Conservation (phyloP, 2,329 filamentous ascomycete genomes). For the Fusarium lyarnte region DNA sequence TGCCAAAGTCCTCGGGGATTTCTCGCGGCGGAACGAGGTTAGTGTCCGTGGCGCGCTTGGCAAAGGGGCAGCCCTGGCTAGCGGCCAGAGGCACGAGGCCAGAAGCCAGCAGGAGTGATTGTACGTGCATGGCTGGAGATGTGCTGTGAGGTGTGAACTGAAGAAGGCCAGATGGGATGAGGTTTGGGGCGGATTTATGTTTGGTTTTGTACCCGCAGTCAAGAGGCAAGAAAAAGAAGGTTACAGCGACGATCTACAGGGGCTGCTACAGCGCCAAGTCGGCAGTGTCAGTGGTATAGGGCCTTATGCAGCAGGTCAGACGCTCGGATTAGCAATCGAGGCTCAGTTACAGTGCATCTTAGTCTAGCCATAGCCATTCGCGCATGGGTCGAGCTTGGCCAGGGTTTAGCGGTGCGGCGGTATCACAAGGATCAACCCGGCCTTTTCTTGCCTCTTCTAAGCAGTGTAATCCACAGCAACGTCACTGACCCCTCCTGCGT, state of each 20-base stretch:
- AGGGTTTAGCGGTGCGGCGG: neutral
- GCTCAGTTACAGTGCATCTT: neutral
- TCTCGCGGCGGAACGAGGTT: conserved; percentile 19
- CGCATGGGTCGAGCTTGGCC: neutral
- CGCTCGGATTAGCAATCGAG: conserved; percentile 21
- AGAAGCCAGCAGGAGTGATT: conserved; percentile 32
- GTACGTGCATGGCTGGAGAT: conserved; percentile 23
- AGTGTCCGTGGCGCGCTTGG: conserved; percentile 21
- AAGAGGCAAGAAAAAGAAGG: neutral
- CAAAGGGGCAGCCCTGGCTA: conserved; percentile 31
- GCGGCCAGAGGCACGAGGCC: conserved; percentile 28
- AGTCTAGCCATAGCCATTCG: neutral
- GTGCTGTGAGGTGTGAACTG: neutral
- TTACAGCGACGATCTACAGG: conserved; percentile 22
- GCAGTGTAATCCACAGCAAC: conserved; percentile 1
- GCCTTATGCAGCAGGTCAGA: conserved; percentile 12
- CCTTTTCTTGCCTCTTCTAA: neutral
- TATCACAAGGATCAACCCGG: conserved; percentile 5
- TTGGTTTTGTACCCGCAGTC: conserved; percentile 26
- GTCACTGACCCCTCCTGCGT: neutral
- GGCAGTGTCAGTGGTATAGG: conserved; percentile 17
- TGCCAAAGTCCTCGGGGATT: conserved; percentile 34
- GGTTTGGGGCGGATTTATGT: conserved; percentile 2
- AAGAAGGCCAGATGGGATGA: neutral
- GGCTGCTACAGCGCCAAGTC: conserved; percentile 18